Evolutionary conservation across 495 filamentous ascomycete species (phyloP), one percentile per base, ranked within the genome.

Genomic region (Cladorrhinum samala): DNA sequence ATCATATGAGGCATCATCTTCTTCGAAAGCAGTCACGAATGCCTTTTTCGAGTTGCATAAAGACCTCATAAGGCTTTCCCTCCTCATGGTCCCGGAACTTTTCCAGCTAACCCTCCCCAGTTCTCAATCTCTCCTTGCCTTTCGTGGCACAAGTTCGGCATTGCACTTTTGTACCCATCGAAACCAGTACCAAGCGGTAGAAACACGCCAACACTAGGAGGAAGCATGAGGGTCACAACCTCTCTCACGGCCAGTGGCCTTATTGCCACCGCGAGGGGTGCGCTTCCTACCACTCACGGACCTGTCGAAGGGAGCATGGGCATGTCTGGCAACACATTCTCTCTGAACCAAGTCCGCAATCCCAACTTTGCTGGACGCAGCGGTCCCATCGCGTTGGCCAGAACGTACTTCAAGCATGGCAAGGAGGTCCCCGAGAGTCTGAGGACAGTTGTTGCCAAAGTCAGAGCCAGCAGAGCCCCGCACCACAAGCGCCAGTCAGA

Each of bases 321-420:
- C n/a, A n/a, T n/a, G n/a, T n/a, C n/a, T 18, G 44, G 44, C 30
- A 18, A 83, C 76, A 46, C 25, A 13, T 3, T 47, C 66, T 81
- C 74, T 44, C 60, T 85, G 40, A 69, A 75, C 20, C 75, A 77
- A 49, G 65, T 78, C 17, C 72, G 68, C 38, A 83, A 81, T 52
- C 69, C 69, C 24, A 65, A 68, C 45, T 75, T 76, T 33, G 6
- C 27, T 41, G 53, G 72, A 25, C 57, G 52, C 17, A 67, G 79
- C 53, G 80, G 80, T 8, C 76, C 76, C 1, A 55, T 68, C 20
- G 77, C 77, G 23, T 58, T 86, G 9, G 70, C 73, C 41, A 83
- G 74, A 60, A 76, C 79, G 24, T 82, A 83, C 63, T 59, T 68
- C 61, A 86, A 86, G 56, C 85, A 77, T 58, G 70, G 77, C 54